phyloP scores from a whole-genome alignment of 768 basidiomycete genomes.

The Mrakia blollopis region DNA sequence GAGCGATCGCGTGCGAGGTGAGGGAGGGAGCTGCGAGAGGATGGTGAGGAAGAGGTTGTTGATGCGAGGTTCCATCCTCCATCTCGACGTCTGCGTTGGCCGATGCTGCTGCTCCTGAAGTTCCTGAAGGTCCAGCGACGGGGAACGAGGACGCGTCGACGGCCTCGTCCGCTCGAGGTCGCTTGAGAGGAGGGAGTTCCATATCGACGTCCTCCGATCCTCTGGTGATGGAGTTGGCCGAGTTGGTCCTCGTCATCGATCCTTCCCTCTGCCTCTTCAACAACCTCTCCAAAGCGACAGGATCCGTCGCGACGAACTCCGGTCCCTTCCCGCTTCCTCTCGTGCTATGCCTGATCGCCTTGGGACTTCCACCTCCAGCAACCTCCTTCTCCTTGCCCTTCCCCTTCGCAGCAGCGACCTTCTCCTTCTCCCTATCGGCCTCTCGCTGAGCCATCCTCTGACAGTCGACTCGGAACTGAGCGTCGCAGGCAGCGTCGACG shows the following conservation, averaged over 20 bases:
- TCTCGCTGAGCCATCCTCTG: constrained; percentile 67
- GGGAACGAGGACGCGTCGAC: not conserved
- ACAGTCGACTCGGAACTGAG: constrained; percentile 71
- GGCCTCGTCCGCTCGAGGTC: constrained; percentile 24
- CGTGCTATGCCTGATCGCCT: constrained; percentile 56
- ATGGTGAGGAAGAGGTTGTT: not conserved
- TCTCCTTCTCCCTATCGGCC: constrained; percentile 54
- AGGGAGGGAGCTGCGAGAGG: not conserved
- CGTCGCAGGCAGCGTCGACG: constrained; percentile 79
- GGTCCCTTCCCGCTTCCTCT: constrained; percentile 66
- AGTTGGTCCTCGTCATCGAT: constrained; percentile 1
- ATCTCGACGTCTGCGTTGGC: constrained; percentile 14
- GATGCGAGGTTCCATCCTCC: not conserved
- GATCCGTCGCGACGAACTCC: constrained; percentile 69
- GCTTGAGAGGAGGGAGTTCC: constrained; percentile 24
- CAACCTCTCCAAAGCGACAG: constrained; percentile 64
- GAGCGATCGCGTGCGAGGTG: constrained; percentile 19
- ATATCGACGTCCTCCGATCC: not conserved
- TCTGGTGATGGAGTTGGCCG: not conserved
- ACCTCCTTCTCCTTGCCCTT: constrained; percentile 49
- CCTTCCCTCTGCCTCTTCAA: constrained; percentile 61
- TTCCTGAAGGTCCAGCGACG: not conserved
- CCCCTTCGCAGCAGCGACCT: constrained; percentile 37
- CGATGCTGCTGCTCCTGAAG: not conserved
- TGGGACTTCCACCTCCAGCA: constrained; percentile 35